A percentile compares a stretch with the other conserved stretches of the same genome.
Conservation (phyloP, 2,329 filamentous ascomycete species). For the Microdochium nivale region DNA sequence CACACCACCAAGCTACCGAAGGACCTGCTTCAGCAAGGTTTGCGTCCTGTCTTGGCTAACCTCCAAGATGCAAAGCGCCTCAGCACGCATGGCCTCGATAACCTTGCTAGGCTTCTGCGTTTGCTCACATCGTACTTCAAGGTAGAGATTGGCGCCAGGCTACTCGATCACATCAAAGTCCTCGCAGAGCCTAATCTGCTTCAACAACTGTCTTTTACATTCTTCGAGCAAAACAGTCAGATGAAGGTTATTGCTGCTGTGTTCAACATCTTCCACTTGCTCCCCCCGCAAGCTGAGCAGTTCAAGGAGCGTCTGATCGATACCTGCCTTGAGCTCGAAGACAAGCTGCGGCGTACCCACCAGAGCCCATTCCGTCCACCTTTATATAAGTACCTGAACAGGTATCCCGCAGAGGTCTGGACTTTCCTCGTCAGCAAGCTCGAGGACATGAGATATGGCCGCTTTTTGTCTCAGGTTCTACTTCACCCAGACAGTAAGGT, state of each 20-base stretch:
- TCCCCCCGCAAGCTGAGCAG: constrained; percentile 79
- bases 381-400: constrained; percentile 86
- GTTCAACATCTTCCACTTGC: constrained; percentile 93
- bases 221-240: constrained; percentile 83
- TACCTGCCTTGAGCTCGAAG: constrained; percentile 81
- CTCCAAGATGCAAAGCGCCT: constrained; percentile 88
- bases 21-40: constrained; percentile 85
- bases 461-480: constrained; percentile 84
- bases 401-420: constrained; percentile 86
- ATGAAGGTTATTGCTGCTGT: constrained; percentile 96
- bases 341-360: constrained; percentile 74
- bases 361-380: constrained; percentile 87
- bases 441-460: constrained; percentile 78
- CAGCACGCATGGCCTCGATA: constrained; percentile 82
- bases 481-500: constrained; percentile 64
- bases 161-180: constrained; percentile 89
- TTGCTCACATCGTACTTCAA: constrained; percentile 98
- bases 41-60: constrained; percentile 93
- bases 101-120: constrained; percentile 79
- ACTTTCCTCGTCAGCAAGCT: constrained; percentile 68
- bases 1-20: constrained; percentile 91
- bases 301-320: constrained; percentile 90
- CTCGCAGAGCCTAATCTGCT: constrained; percentile 74
- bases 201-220: constrained; percentile 87
- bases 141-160: constrained; percentile 85